A percentile compares a stretch with the other conserved stretches of the same genome.
phyloP scores from a whole-genome alignment of 2,329 filamentous ascomycete species.

The Nothophaeocryptopus gaeumannii region DNA sequence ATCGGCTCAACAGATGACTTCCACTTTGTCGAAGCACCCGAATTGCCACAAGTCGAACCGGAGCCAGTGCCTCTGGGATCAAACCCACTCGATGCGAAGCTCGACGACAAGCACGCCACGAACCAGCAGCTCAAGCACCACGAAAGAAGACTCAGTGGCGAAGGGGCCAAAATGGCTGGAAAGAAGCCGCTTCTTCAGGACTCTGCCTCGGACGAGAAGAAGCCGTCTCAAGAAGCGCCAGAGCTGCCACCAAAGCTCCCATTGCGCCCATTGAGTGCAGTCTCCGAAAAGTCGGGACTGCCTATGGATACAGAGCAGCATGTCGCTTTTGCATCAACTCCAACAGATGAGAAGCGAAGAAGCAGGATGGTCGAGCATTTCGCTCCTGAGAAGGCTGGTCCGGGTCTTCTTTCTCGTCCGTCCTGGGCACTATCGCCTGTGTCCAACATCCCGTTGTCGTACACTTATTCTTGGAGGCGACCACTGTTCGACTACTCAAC shows the following conservation, averaged over 20 bases:
- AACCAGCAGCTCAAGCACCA: neutral
- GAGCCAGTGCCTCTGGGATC: neutral
- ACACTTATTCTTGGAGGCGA: constrained; percentile 10
- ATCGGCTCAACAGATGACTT: constrained; percentile 11
- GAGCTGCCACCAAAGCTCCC: neutral
- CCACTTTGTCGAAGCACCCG: constrained; percentile 12
- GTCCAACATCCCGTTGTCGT: constrained; percentile 1
- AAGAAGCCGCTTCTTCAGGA: neutral
- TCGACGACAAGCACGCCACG: constrained; percentile 2
- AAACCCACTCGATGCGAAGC: neutral
- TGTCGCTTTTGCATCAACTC: neutral
- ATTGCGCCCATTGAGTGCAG: neutral
- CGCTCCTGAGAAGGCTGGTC: neutral
- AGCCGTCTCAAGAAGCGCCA: neutral
- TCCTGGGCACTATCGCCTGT: neutral
- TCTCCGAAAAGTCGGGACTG: no score
- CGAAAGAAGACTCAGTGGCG: neutral
- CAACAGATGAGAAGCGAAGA: constrained; percentile 1
- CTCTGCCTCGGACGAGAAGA: neutral
- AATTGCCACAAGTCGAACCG: constrained; percentile 6
- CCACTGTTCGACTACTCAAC: constrained; percentile 9
- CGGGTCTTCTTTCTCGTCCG: neutral
- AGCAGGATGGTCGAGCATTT: constrained; percentile 5
- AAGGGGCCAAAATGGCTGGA: neutral
- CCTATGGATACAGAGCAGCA: neutral